A percentile compares a stretch with the other conserved stretches of the same genome.
phyloP scores from a whole-genome alignment of 140 eudicot species.

The Erigeron philadelphicus region DNA sequence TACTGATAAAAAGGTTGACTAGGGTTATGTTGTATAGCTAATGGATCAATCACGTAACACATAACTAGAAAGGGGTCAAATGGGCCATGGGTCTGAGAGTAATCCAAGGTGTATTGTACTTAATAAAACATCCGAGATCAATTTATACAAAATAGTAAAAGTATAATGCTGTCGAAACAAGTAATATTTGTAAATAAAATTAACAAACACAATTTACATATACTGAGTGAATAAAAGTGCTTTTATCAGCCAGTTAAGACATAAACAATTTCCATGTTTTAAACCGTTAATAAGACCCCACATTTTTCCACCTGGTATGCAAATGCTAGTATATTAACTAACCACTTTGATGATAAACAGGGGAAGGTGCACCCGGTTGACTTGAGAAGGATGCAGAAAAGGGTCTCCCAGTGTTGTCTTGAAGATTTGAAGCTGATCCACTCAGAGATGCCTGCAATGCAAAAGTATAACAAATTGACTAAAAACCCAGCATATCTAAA shows the following conservation, averaged over 20 bases:
- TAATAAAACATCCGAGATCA: too few species aligned
- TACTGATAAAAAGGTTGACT: conserved; percentile 18
- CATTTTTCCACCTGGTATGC: too few species aligned
- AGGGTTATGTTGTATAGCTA: background rate
- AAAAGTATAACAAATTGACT: conserved; percentile 9
- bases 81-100: background rate
- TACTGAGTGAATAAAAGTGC: too few species aligned
- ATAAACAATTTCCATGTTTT: too few species aligned
- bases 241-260: too few species aligned
- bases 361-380: conserved; percentile 91
- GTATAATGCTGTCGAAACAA: too few species aligned
- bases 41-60: background rate
- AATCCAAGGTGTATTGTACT: too few species aligned
- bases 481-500: background rate
- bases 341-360: conserved; percentile 74
- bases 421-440: conserved; percentile 81
- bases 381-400: conserved; percentile 71
- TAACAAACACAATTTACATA: too few species aligned
- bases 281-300: too few species aligned
- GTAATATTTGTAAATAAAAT: too few species aligned
- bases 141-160: too few species aligned
- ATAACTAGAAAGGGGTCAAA: background rate
- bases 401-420: conserved; percentile 61
- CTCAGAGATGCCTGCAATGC: conserved; percentile 72
- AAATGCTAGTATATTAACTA: conserved; percentile 8